Evolutionary conservation across 2,329 filamentous ascomycete genomes (phyloP).

Genomic region (Fusarium luffae): DNA sequence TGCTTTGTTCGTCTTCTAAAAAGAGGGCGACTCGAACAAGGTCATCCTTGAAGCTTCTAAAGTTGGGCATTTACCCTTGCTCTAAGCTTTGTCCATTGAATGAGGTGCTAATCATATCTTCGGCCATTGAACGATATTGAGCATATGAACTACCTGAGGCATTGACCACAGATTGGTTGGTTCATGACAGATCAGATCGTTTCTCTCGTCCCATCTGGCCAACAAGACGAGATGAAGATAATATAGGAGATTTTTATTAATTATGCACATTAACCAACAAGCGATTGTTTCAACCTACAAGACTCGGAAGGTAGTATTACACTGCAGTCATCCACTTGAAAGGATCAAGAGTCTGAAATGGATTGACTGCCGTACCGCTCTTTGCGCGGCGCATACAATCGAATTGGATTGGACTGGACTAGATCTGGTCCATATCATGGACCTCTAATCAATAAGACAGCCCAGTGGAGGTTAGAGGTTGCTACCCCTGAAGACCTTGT

Average conservation of each 20-base stretch:
- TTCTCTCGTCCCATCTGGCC: background rate
- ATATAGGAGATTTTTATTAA: background rate
- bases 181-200: slow-evolving; percentile 2
- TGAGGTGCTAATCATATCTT: slow-evolving; percentile 2
- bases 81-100: slow-evolving; percentile 1
- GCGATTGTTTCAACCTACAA: background rate
- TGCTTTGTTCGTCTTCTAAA: background rate
- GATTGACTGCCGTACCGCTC: slow-evolving; percentile 15
- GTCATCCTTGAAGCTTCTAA: slow-evolving; percentile 8
- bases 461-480: background rate
- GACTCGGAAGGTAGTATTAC: slow-evolving; percentile 24
- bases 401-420: slow-evolving; percentile 8
- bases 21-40: background rate
- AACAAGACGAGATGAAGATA: slow-evolving; percentile 12
- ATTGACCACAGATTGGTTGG: slow-evolving; percentile 25
- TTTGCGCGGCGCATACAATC: slow-evolving; percentile 12
- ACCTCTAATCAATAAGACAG: background rate
- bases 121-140: slow-evolving; percentile 15
- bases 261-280: background rate
- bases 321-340: slow-evolving; percentile 1
- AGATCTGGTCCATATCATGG: background rate
- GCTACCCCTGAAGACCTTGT: slow-evolving; percentile 18
- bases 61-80: slow-evolving; percentile 6
- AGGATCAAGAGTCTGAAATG: slow-evolving; percentile 2
- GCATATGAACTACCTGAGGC: slow-evolving; percentile 25